Conservation (phyloP, 2,329 filamentous ascomycete species). For the Cladobotryum mycophilum region DNA sequence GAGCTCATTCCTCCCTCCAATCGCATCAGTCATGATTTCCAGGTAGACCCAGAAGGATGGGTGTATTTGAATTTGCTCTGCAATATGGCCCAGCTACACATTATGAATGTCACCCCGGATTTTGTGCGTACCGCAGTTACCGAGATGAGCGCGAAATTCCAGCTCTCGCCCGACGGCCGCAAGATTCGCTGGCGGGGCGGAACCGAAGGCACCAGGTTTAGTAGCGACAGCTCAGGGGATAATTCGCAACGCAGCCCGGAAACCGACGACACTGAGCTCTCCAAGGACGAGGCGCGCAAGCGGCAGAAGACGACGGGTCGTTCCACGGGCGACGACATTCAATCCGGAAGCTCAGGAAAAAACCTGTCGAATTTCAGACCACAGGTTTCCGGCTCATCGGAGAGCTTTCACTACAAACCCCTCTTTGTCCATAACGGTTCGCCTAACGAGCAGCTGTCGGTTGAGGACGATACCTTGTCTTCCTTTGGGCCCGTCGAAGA, state of each 20-base stretch:
- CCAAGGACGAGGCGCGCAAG: conserved; percentile 38
- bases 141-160: conserved; percentile 67
- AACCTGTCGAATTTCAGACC: conserved; percentile 35
- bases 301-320: conserved; percentile 35
- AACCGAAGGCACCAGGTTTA: conserved; percentile 55
- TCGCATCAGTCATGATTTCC: conserved; percentile 35
- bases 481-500: conserved; percentile 43
- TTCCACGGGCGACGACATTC: conserved; percentile 28
- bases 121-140: conserved; percentile 69
- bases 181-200: conserved; percentile 78
- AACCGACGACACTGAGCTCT: conserved; percentile 42
- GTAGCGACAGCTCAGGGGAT: conserved; percentile 54
- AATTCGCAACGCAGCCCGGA: conserved; percentile 43
- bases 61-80: conserved; percentile 75
- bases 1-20: conserved; percentile 32
- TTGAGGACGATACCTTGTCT: conserved; percentile 44
- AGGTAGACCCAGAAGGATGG: conserved; percentile 66
- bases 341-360: conserved; percentile 29
- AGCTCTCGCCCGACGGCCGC: conserved; percentile 68
- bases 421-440: conserved; percentile 49
- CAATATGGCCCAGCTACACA: conserved; percentile 79
- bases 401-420: conserved; percentile 58
- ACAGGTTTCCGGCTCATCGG: conserved; percentile 32
- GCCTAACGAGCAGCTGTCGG: conserved; percentile 40
- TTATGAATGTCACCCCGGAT: conserved; percentile 71